These are phyloP conservation scores for Physcomitrium patens DNA, from an alignment of 225 moss, liverwort and hornwort genomes.

Conservation along the genomic window DNA sequence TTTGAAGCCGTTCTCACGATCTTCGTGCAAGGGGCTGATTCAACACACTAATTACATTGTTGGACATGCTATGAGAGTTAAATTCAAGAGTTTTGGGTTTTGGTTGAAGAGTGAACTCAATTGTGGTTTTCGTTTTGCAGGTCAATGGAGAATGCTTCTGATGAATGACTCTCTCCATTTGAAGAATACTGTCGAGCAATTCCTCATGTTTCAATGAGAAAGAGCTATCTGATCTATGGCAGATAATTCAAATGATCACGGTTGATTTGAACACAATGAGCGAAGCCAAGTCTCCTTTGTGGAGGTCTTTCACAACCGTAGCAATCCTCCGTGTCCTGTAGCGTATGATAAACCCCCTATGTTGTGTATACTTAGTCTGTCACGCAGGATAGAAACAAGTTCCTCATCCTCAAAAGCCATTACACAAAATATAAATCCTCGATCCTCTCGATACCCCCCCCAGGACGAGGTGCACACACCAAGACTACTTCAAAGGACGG, in stretches of 20 bases:
- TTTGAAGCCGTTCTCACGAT: background rate
- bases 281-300: constrained; percentile 18
- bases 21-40: background rate
- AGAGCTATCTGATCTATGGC: background rate
- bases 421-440: constrained; percentile 37
- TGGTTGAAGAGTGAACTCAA: background rate
- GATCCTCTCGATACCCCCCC: constrained; percentile 36
- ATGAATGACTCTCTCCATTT: constrained; percentile 24
- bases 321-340: background rate
- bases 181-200: background rate
- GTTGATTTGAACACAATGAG: constrained; percentile 1
- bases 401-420: constrained; percentile 32
- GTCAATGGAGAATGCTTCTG: constrained; percentile 49
- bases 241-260: background rate
- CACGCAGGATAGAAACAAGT: constrained; percentile 14
- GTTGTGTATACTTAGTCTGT: too few species aligned
- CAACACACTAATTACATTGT: too few species aligned
- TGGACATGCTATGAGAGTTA: too few species aligned
- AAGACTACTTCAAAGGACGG: constrained; percentile 18
- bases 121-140: constrained; percentile 17
- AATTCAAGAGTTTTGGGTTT: background rate
- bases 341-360: constrained; percentile 9
- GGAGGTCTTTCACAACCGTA: constrained; percentile 1
- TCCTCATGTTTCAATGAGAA: background rate
- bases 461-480: constrained; percentile 1